These are phyloP conservation scores for Talaromyces proteolyticus DNA, from an alignment of 495 filamentous ascomycete species.

Conservation along the genomic window DNA sequence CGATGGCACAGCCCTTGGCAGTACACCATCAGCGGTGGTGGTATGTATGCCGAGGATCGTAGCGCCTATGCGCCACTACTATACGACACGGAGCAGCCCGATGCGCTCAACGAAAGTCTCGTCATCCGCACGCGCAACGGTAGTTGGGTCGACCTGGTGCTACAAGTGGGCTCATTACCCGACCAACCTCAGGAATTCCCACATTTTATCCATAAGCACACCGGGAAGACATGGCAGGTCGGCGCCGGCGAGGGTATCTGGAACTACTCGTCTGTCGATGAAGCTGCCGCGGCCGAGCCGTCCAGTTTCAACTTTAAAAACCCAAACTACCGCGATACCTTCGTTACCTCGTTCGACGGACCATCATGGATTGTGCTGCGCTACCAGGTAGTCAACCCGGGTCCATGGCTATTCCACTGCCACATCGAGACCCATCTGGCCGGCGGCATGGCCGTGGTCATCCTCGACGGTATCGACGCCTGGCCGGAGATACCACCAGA, in stretches of 20 bases:
- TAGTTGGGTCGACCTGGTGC: constrained; percentile 48
- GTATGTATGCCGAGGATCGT: constrained; percentile 12
- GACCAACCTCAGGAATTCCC: constrained; percentile 24
- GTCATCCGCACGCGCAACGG: constrained; percentile 40
- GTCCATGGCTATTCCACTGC: constrained; percentile 46
- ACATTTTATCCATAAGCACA: constrained; percentile 52
- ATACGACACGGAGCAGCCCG: constrained; percentile 23
- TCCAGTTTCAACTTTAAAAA: constrained; percentile 39
- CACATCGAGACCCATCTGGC: constrained; percentile 45
- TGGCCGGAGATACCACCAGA: constrained; percentile 31
- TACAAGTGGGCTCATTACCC: constrained; percentile 22
- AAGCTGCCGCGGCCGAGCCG: constrained; percentile 33
- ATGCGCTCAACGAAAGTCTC: constrained; percentile 17
- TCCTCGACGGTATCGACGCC: constrained; percentile 44
- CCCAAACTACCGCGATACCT: constrained; percentile 38
- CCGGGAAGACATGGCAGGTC: constrained; percentile 41
- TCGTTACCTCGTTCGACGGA: constrained; percentile 22
- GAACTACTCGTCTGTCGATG: constrained; percentile 31
- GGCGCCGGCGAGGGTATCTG: constrained; percentile 34
- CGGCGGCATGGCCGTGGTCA: constrained; percentile 41
- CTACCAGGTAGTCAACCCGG: constrained; percentile 46
- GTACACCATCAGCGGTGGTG: constrained; percentile 32
- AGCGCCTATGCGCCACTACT: constrained; percentile 30
- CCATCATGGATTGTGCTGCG: constrained; percentile 41
- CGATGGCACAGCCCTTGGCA: constrained; percentile 27